Percentiles rank a stretch among this genome's conserved stretches.
phyloP scores from a whole-genome alignment of 768 basidiomycete genomes.

The Suillus variegatus region DNA sequence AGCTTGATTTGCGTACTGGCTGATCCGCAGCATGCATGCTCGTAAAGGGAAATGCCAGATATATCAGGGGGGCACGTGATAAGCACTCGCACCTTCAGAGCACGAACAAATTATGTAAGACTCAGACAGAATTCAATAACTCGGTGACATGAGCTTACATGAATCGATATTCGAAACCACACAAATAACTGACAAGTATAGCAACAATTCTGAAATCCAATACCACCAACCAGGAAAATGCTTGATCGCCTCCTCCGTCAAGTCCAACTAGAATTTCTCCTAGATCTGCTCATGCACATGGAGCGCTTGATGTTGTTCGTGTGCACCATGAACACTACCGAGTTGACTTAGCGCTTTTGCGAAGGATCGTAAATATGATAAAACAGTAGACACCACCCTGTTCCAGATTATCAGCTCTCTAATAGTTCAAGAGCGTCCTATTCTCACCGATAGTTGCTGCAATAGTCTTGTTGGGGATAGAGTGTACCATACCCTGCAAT shows the following conservation, averaged over 20 bases:
- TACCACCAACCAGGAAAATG: constrained; percentile 71
- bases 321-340: constrained; percentile 96
- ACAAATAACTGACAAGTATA: too few species aligned
- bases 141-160: too few species aligned
- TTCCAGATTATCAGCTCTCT: constrained; percentile 85
- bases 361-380: too few species aligned
- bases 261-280: constrained; percentile 92
- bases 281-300: constrained; percentile 89
- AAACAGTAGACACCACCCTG: constrained; percentile 50
- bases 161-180: too few species aligned
- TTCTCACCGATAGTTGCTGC: constrained; percentile 93
- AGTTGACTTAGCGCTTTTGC: constrained; percentile 95
- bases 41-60: too few species aligned
- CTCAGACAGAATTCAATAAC: too few species aligned
- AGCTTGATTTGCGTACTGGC: too few species aligned
- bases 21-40: too few species aligned
- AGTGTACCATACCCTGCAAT: constrained; percentile 94
- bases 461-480: constrained; percentile 95
- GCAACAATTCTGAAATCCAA: too few species aligned
- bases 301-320: constrained; percentile 95
- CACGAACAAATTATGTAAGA: too few species aligned
- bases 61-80: too few species aligned
- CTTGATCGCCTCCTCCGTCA: constrained; percentile 96
- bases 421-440: constrained; percentile 83
- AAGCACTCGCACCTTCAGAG: too few species aligned